phyloP scores from a whole-genome alignment of 2,329 filamentous ascomycete species.

The Trichoderma sp. region DNA sequence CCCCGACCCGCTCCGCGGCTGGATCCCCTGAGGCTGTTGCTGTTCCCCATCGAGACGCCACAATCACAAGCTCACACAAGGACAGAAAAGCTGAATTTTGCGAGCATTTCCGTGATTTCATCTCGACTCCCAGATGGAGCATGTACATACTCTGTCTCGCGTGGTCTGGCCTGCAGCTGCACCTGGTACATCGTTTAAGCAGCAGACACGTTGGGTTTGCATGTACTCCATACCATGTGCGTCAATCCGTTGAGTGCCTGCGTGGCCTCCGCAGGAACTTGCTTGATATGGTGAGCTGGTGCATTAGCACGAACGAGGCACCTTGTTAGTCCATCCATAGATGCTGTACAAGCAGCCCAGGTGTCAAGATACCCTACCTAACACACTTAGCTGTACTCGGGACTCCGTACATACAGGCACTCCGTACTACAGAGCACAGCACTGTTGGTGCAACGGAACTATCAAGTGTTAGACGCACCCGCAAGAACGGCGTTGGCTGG shows the following conservation, averaged over 20 bases:
- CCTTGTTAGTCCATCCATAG: neutral
- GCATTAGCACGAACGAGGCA: neutral
- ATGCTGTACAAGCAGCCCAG: neutral
- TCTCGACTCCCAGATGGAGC: neutral
- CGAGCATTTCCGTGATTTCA: neutral
- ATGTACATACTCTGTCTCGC: neutral
- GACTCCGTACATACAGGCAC: neutral
- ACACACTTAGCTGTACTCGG: too few relatives aligned
- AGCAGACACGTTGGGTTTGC: neutral
- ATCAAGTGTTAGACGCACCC: too few relatives aligned
- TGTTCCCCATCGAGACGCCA: neutral
- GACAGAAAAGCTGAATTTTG: neutral
- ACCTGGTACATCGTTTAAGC: slow-evolving; percentile 2
- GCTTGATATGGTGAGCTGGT: neutral
- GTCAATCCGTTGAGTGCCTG: neutral
- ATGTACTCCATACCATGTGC: neutral
- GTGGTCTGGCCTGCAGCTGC: neutral
- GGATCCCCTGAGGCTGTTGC: neutral
- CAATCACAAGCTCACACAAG: neutral
- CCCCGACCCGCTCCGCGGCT: slow-evolving; percentile 7
- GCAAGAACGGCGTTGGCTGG: neutral
- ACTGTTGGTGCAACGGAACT: neutral
- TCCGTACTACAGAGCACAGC: neutral
- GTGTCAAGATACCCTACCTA: neutral
- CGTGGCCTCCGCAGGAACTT: neutral